A percentile compares a stretch with the other conserved stretches of the same genome.
These are phyloP conservation scores for Immersiporthe knoxdaviesiana DNA, from an alignment of 2,329 filamentous ascomycete species.

Conservation along the genomic window DNA sequence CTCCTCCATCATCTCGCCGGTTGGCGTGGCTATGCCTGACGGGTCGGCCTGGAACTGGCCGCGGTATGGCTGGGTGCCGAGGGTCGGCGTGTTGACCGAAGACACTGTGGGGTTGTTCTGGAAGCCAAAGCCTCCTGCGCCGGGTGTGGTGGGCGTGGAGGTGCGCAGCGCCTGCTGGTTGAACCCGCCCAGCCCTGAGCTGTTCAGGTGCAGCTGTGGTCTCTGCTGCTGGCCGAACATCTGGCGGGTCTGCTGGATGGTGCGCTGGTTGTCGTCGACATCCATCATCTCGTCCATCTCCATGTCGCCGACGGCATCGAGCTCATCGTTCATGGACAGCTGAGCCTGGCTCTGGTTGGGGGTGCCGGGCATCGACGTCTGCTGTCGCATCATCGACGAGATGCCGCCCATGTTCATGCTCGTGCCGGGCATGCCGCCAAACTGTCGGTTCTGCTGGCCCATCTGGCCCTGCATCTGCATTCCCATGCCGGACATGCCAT, in stretches of 20 bases:
- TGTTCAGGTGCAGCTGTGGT: conserved; percentile 80
- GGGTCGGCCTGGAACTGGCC: conserved; percentile 52
- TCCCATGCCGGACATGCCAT: conserved; percentile 27
- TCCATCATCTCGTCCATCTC: conserved; percentile 87
- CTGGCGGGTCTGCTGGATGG: conserved; percentile 71
- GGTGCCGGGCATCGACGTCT: conserved; percentile 43
- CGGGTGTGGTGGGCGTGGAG: conserved; percentile 85
- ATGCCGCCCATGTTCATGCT: conserved; percentile 40
- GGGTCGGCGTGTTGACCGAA: conserved; percentile 91
- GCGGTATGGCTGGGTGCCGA: conserved; percentile 75
- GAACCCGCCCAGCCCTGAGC: conserved; percentile 60
- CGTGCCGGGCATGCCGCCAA: conserved; percentile 32
- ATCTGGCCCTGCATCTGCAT: conserved; percentile 32
- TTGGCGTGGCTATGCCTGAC: conserved; percentile 51
- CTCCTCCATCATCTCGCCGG: conserved; percentile 72
- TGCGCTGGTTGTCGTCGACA: conserved; percentile 63
- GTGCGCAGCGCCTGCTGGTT: conserved; percentile 80
- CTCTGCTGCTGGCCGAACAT: conserved; percentile 67
- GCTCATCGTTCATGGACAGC: conserved; percentile 58
- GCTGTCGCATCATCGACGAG: conserved; percentile 49
- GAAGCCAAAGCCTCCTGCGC: conserved; percentile 74
- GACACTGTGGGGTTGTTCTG: conserved; percentile 96
- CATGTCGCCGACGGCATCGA: conserved; percentile 92
- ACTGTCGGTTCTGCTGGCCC: conserved; percentile 39
- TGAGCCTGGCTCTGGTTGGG: conserved; percentile 34